phyloP scores from a whole-genome alignment of 805 yeast species.

The Saccharomycopsis sp. region DNA sequence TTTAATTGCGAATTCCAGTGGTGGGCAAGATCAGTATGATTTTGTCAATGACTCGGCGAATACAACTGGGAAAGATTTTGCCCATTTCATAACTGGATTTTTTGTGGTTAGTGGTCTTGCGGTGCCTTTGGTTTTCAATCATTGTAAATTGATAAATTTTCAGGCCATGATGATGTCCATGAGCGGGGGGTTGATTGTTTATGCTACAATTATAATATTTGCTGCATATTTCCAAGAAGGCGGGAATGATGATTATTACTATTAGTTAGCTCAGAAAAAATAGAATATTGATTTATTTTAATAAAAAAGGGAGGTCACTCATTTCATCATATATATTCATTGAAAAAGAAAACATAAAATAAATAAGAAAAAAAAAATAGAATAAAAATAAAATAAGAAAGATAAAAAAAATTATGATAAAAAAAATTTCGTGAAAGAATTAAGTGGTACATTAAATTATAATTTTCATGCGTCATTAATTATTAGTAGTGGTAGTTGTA shows the following conservation, averaged over 20 bases:
- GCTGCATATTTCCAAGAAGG: conserved; percentile 62
- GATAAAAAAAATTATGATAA: too few species aligned
- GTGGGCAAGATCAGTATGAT: conserved; percentile 45
- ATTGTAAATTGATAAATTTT: conserved; percentile 61
- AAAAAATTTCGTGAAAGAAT: too few species aligned
- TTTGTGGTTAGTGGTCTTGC: conserved; percentile 69
- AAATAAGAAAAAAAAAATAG: too few species aligned
- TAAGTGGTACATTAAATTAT: too few species aligned
- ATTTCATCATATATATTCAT: too few species aligned
- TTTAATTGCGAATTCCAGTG: conserved; percentile 41
- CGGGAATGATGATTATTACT: conserved; percentile 29
- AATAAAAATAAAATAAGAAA: too few species aligned
- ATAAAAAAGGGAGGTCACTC: too few species aligned
- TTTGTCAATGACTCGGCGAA: conserved; percentile 46
- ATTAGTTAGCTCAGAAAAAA: too few species aligned
- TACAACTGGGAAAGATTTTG: conserved; percentile 60
- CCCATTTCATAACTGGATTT: conserved; percentile 72
- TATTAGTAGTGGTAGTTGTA: too few species aligned
- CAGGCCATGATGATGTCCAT: conserved; percentile 73
- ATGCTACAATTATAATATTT: conserved; percentile 76
- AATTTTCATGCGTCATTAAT: too few species aligned
- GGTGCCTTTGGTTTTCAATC: conserved; percentile 71
- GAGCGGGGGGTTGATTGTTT: conserved; percentile 77
- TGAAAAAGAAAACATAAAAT: too few species aligned
- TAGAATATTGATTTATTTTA: too few species aligned